Evolutionary conservation across 352 stramenopile genomes (phyloP).

Genomic region (Phytophthora pseudosyringae): DNA sequence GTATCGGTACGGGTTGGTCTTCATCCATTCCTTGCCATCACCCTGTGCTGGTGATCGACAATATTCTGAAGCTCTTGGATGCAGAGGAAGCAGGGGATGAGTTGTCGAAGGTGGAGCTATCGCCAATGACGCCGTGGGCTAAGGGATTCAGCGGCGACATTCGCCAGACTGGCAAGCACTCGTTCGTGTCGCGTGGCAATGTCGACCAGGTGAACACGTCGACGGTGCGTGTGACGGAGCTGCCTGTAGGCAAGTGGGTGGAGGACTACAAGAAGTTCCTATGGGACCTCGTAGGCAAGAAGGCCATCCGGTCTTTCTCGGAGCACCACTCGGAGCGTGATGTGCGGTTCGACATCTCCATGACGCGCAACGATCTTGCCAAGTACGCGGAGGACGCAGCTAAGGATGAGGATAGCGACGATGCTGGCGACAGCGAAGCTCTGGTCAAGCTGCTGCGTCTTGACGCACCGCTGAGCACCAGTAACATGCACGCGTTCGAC

Average conservation of each 20-base stretch:
- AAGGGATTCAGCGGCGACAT: conserved; percentile 96
- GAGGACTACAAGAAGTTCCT: conserved; percentile 99
- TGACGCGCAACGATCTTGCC: conserved; percentile 83
- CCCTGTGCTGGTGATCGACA: conserved; percentile 96
- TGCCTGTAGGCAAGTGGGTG: conserved; percentile 98
- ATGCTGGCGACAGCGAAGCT: conserved; percentile 41
- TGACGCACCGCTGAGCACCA: conserved; percentile 92
- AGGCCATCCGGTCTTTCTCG: conserved; percentile 90
- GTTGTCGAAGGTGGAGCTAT: conserved; percentile 38
- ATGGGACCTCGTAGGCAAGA: conserved; percentile 91
- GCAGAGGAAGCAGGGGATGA: conserved; percentile 54
- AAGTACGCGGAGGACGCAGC: conserved; percentile 59
- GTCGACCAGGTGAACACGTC: conserved; percentile 88
- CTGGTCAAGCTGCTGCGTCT: conserved; percentile 95
- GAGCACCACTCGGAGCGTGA: conserved; percentile 97
- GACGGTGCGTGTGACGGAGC: conserved; percentile 96
- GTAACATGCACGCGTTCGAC: conserved; percentile 99
- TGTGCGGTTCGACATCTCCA: conserved; percentile 81
- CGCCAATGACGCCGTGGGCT: conserved; percentile 94
- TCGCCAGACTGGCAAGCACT: conserved; percentile 61
- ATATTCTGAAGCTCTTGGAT: conserved; percentile 89
- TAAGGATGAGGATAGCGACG: conserved; percentile 22
- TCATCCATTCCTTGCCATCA: conserved; percentile 96
- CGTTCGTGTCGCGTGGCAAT: conserved; percentile 78
- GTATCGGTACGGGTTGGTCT: conserved; percentile 99